Evolutionary conservation across 2,329 filamentous ascomycete species (phyloP), one percentile per base, ranked within the genome.

Genomic region (Alternaria panax): DNA sequence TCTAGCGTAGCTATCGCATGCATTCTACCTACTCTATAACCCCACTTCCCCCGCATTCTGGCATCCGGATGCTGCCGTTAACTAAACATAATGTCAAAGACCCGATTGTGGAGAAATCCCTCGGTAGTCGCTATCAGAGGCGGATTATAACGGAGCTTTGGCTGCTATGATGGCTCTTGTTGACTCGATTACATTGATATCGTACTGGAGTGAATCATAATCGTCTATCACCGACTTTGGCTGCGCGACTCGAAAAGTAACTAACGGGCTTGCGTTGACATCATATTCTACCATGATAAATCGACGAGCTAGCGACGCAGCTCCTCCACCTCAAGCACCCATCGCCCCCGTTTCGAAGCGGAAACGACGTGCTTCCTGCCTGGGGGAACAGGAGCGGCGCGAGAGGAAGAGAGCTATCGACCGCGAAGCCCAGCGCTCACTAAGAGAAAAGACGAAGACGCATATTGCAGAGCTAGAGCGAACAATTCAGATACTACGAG

Each of bases 381-480:
- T 77, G 7, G 74, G 75, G 4, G 74, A 78, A 48, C 73, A 77
- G 27, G 75, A 78, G 43, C 60, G 74, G 20, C 64, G 71, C 18
- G 74, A 78, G 40, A 59, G 75, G 22, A 78, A 77, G 52, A 63
- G 75, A 58, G 73, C 75, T 3, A 75, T 77, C 54, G 75, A 78
- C 55, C 69, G 75, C 20, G 74, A 77, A 60, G 75, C 75, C 30
- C 74, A 77, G 47, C 60, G 75, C 28, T 76, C 74, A 3, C 59
- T 78, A 20, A 55, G 75, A 52, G 75, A 78, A 50, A 78, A 78
- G 65, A 78, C 75, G 2, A 78, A 77, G 42, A 73, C 73, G 8
- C 74, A 77, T 22, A 78, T 78, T 48, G 74, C 75, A 8, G 74
- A 78, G 47, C 68, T 78, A 3, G 74, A 77, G 52, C 70, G 74